Evolutionary conservation across 805 yeast genomes (phyloP).

Genomic region (Metschnikowia rubicola): DNA sequence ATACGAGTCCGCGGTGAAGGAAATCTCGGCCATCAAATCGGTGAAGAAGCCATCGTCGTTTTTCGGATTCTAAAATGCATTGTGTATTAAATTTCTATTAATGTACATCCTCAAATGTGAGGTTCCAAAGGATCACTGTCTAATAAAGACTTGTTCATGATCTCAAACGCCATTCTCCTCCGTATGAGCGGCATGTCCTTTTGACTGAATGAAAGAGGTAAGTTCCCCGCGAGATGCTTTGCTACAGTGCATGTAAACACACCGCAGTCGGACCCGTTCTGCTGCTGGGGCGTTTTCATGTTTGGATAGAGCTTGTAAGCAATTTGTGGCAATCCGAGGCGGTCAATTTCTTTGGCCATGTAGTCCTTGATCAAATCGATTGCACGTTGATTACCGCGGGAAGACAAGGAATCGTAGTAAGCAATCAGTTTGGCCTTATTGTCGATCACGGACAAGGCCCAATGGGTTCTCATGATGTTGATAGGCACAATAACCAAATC

Average conservation of each 20-base stretch:
- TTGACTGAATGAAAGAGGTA: constrained; percentile 54
- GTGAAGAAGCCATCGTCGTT: constrained; percentile 11
- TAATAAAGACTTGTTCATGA: constrained; percentile 34
- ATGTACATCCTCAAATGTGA: constrained; percentile 8
- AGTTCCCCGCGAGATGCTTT: constrained; percentile 51
- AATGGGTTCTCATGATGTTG: constrained; percentile 79
- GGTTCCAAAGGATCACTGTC: constrained; percentile 10
- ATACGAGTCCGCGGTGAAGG: constrained; percentile 28
- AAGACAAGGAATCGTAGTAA: constrained; percentile 72
- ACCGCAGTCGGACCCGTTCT: constrained; percentile 93
- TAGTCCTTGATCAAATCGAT: constrained; percentile 54
- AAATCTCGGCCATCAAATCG: constrained; percentile 14
- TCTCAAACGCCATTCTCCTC: constrained; percentile 63
- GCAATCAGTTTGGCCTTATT: constrained; percentile 53
- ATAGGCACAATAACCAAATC: constrained; percentile 78
- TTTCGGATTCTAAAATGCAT: constrained; percentile 9
- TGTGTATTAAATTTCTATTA: background rate
- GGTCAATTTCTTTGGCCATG: constrained; percentile 63
- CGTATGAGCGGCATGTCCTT: constrained; percentile 68
- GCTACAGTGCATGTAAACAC: constrained; percentile 85
- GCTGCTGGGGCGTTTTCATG: constrained; percentile 68
- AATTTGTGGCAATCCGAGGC: constrained; percentile 28
- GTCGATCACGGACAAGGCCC: constrained; percentile 86
- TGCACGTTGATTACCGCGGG: constrained; percentile 41
- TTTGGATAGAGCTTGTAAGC: constrained; percentile 26